Evolutionary conservation across 306 rosid genomes (phyloP).

Genomic region (Dalbergia cultrata): DNA sequence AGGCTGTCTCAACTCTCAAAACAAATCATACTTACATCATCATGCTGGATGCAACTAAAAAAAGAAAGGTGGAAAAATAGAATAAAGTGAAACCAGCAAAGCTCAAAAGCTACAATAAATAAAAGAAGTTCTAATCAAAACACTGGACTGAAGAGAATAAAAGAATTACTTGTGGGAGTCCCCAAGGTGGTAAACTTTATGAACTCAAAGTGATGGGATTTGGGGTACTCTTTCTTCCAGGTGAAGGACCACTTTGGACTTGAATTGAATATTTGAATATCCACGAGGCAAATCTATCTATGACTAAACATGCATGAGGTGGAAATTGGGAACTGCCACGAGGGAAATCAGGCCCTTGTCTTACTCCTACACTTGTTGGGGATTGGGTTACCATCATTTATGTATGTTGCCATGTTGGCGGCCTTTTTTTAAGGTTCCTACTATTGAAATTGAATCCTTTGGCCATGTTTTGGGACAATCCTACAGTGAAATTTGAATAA

Average conservation of each 20-base stretch:
- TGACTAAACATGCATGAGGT: background rate
- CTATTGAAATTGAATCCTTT: background rate
- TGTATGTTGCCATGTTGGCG: background rate
- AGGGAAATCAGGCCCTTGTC: slow-evolving; percentile 57
- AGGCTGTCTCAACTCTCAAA: background rate
- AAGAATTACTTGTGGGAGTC: slow-evolving; percentile 24
- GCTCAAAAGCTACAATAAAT: slow-evolving; percentile 2
- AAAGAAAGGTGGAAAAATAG: slow-evolving; percentile 1
- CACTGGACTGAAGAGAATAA: slow-evolving; percentile 8
- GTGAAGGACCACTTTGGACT: slow-evolving; percentile 38
- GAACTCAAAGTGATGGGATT: slow-evolving; percentile 10
- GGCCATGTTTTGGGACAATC: background rate
- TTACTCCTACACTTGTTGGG: slow-evolving; percentile 42
- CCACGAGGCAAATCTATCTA: background rate
- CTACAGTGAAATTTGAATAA: too few relatives aligned
- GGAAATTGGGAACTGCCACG: background rate
- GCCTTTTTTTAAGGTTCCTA: background rate
- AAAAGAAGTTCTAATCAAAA: background rate
- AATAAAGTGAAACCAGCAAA: background rate
- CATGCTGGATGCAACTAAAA: slow-evolving; percentile 1
- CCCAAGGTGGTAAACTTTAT: slow-evolving; percentile 12
- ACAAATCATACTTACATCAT: slow-evolving; percentile 17
- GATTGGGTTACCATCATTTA: slow-evolving; percentile 8
- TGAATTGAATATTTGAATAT: background rate
- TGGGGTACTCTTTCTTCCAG: background rate